Base-by-base conservation (phyloP, 495 filamentous ascomycete species). In the Neohortaea acidophila region DNA sequence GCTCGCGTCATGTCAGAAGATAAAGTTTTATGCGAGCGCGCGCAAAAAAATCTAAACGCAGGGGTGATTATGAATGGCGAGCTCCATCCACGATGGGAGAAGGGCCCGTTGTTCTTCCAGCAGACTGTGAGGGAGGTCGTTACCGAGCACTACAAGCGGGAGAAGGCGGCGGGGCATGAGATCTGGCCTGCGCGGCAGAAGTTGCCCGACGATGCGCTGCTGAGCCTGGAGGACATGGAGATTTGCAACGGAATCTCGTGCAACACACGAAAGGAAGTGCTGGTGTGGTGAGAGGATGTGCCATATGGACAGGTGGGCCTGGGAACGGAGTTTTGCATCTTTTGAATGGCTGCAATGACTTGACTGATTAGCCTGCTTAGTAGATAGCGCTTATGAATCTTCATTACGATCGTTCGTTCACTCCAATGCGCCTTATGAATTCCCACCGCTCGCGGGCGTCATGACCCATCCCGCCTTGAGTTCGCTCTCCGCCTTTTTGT, bases 101-200 rank as follows among this genome's bases (percentile, higher is more conserved):
- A 64, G 41, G 64, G 58, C 0, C 52, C 63, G 4, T 45, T 66
- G 4, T 58, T 55, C 49, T 68, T 68, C 54, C 66, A 69, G 53
- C 59, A 53, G 24, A 21, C 50, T 12, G 57, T 65, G 4, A 54
- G 60, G 4, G 59, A 65, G 4, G 36, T 61, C 24, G 52, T 70
- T 9, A 52, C 45, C 6, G 49, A 52, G 15, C 64, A 67, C 47
- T 46, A 55, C 34, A 38, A 60, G 33, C 45, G 49, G 2, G 68
- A 72, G 43, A 50, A 67, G 39, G 46, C 55, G 20, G 55, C 48
- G 2, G 52, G 55, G n/a, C 27, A 51, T 22, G 57, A 68, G 51
- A 58, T 68, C 31, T 70, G 66, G 65, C 68, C 68, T 11, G 66
- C 67, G 4, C 54, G 59, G 21, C 64, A 65, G 47, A 24, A 38